Evolutionary conservation across 2,329 filamentous ascomycete genomes (phyloP).

Genomic region (Beauveria medogensis): DNA sequence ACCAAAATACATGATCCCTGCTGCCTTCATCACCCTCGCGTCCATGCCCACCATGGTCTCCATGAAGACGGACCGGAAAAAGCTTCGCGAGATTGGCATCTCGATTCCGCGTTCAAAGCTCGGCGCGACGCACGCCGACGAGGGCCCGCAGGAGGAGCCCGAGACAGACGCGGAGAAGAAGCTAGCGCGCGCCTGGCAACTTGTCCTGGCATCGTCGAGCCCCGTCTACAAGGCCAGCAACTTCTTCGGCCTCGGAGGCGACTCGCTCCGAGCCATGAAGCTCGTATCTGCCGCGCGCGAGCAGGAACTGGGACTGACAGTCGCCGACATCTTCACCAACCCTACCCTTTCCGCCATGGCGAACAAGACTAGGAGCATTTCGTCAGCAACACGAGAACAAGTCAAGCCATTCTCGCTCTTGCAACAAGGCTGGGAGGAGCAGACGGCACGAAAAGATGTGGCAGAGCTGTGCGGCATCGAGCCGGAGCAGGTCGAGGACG

Average conservation of each 20-base stretch:
- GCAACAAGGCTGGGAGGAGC: constrained; percentile 23
- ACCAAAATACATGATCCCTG: constrained; percentile 40
- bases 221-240: constrained; percentile 30
- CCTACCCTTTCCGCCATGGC: constrained; percentile 38
- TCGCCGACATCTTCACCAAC: constrained; percentile 38
- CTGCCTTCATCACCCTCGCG: constrained; percentile 36
- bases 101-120: constrained; percentile 34
- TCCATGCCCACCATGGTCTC: constrained; percentile 40
- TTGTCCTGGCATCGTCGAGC: constrained; percentile 27
- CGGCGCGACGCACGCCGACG: constrained; percentile 11
- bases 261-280: constrained; percentile 45
- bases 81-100: constrained; percentile 35
- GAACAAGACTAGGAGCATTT: constrained; percentile 17
- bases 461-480: constrained; percentile 32
- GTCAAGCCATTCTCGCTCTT: constrained; percentile 34
- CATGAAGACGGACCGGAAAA: constrained; percentile 42
- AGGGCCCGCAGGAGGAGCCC: constrained; percentile 25
- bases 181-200: constrained; percentile 29
- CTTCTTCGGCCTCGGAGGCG: constrained; percentile 42
- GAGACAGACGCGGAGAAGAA: constrained; percentile 30
- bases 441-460: constrained; percentile 28
- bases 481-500: constrained; percentile 33
- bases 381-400: constrained; percentile 18
- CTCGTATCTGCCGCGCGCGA: constrained; percentile 36
- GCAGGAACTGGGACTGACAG: constrained; percentile 31